Percentiles rank a stretch among this genome's conserved stretches.
Conservation (phyloP, 2,329 filamentous ascomycete genomes). For the Colletotrichum eremochloae region DNA sequence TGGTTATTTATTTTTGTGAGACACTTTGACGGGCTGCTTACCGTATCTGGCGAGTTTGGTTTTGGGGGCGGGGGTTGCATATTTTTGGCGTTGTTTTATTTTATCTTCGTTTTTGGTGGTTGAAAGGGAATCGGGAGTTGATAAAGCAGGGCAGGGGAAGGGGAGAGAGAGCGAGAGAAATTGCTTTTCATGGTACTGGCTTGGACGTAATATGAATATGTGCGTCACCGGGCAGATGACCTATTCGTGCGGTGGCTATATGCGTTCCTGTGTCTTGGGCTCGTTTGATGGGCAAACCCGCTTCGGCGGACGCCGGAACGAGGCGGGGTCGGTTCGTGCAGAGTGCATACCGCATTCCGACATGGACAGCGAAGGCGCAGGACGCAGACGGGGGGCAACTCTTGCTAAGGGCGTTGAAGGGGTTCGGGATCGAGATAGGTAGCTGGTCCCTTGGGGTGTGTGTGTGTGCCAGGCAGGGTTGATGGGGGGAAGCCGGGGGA, state of each 20-base stretch:
- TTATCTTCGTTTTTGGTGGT: neutral
- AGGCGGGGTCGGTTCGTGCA: neutral
- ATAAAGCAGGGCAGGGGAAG: neutral
- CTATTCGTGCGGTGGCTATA: neutral
- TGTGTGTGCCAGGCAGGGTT: conserved; percentile 15
- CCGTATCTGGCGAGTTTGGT: neutral
- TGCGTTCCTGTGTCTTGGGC: neutral
- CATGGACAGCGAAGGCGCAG: neutral
- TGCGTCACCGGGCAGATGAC: neutral
- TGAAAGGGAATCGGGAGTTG: neutral
- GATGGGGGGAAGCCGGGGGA: conserved; percentile 1
- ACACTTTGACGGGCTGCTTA: neutral
- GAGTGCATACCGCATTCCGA: neutral
- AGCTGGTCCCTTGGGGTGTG: conserved; percentile 4
- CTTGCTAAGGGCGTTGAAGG: no score
- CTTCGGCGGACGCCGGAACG: neutral
- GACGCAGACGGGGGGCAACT: neutral
- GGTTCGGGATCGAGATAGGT: neutral
- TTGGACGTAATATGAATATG: neutral
- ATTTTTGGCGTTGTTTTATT: neutral
- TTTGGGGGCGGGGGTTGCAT: no score
- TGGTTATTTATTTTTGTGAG: neutral
- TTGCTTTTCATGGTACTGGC: neutral
- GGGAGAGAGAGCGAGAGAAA: neutral
- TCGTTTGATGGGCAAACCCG: neutral